Evolutionary conservation across 352 stramenopile species (phyloP).

Genomic region (Phytophthora hybrid): DNA sequence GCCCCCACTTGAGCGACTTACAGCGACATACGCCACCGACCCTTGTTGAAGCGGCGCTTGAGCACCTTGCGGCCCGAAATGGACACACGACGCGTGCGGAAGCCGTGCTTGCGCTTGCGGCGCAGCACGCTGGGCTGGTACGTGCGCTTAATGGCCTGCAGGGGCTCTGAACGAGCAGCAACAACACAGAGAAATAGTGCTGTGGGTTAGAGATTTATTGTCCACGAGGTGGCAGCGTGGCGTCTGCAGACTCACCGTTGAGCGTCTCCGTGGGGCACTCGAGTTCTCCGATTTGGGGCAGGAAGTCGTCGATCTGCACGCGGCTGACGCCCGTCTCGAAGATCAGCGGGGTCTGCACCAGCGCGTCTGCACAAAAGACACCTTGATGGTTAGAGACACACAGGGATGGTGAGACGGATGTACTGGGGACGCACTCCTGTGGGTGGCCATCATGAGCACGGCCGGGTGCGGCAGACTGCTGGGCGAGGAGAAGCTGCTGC

Average conservation of each 20-base stretch:
- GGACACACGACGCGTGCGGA: constrained; percentile 78
- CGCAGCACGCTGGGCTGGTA: constrained; percentile 89
- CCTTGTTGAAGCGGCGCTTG: constrained; percentile 85
- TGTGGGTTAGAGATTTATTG: too few relatives aligned
- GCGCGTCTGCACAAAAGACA: constrained; percentile 33
- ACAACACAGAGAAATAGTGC: neutral
- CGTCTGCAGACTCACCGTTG: constrained; percentile 38
- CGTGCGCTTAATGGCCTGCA: constrained; percentile 85
- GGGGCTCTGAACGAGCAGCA: constrained; percentile 52
- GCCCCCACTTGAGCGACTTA: constrained; percentile 40
- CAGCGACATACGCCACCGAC: constrained; percentile 85
- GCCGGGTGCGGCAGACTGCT: constrained; percentile 24
- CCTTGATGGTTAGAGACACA: constrained; percentile 3
- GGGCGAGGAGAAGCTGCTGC: constrained; percentile 1
- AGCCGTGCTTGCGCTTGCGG: constrained; percentile 89
- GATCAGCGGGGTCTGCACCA: constrained; percentile 50
- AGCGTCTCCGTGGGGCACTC: constrained; percentile 59
- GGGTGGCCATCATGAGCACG: constrained; percentile 30
- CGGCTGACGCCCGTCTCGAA: constrained; percentile 50
- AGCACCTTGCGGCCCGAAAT: constrained; percentile 83
- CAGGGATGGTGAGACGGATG: neutral
- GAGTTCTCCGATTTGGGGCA: constrained; percentile 45
- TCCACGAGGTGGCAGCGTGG: neutral
- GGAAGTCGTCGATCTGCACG: constrained; percentile 48
- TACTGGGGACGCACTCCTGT: constrained; percentile 33